Base-by-base conservation (phyloP, 2,329 filamentous ascomycete species). In the Boeremia exigua region DNA sequence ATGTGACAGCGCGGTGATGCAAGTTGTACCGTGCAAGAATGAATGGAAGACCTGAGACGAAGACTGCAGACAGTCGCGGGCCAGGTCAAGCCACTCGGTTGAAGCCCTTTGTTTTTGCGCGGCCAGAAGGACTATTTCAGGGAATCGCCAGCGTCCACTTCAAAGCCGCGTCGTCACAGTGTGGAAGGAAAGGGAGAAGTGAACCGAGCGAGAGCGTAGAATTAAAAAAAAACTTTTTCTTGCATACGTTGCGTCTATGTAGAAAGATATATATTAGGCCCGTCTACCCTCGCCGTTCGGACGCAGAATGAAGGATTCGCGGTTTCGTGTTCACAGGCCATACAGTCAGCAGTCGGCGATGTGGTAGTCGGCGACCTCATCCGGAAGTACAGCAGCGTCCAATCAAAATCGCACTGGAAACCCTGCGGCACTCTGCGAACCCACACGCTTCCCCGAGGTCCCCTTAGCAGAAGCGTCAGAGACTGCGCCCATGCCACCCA, bases 341-440 rank as follows among this genome's bases (percentile, higher is more conserved):
- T 55, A 55, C 52, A 50, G 47, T 56, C 53, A 56, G 48, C 38
- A 52, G 54, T 56, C 54, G 54, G 45, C 54, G 54, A 56, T 56
- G 53, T 51, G 34, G 54, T 52, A 56, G 54, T 56, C 54, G 54
- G 48, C 54, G 54, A 56, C 54, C 54, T 48, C 42, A 52, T 44
- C 25, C 48, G 54, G 54, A 52, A 56, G 38, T 56, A 52, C 48
- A 33, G 8, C 28, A 33, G 6, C 10, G 15, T 10, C 54, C 54
- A 56, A 56, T 56, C 54, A 56, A 7, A 36, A 7, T 8, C n/a
- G 15, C 25, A 9, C 33, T 34, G 40, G 14, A 19, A 34, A 32
- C 34, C 52, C 36, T 50, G 34, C 46, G 36, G 33, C 33, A 30
- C 45, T 14, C 23, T 37, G n/a, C 7, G 42, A 47, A 49, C 32